phyloP scores from a whole-genome alignment of 2,329 filamentous ascomycete species.

The Colletotrichum plurivorum region DNA sequence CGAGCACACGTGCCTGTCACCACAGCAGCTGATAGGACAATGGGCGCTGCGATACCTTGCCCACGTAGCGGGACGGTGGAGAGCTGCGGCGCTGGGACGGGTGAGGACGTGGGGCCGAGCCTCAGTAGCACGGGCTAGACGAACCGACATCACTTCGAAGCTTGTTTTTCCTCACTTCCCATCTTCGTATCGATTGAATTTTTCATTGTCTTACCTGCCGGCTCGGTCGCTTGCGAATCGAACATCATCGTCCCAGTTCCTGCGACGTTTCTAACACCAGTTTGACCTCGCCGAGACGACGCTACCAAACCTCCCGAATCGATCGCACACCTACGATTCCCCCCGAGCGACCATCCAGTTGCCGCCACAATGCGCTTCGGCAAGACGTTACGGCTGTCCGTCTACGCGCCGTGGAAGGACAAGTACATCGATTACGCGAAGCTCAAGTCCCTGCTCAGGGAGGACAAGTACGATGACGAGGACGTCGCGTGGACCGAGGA shows the following conservation, averaged over 20 bases:
- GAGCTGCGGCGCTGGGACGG: constrained; percentile 19
- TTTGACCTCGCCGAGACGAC: not conserved
- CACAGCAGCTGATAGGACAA: constrained; percentile 42
- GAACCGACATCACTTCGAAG: constrained; percentile 30
- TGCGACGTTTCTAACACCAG: not conserved
- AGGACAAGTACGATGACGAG: constrained; percentile 75
- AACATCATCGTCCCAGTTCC: not conserved
- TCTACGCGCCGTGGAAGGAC: constrained; percentile 90
- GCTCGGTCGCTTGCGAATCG: constrained; percentile 2
- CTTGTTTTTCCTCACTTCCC: constrained; percentile 28
- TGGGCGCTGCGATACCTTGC: constrained; percentile 25
- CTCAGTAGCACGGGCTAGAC: constrained; percentile 24
- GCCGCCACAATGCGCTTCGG: constrained; percentile 85
- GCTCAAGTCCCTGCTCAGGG: constrained; percentile 89
- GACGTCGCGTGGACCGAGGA: constrained; percentile 87
- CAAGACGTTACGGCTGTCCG: constrained; percentile 83
- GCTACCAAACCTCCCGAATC: not conserved
- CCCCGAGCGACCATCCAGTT: not conserved
- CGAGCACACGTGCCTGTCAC: constrained; percentile 41
- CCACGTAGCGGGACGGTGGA: constrained; percentile 24
- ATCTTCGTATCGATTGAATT: constrained; percentile 10
- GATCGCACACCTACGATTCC: constrained; percentile 2
- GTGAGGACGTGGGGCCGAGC: constrained; percentile 24
- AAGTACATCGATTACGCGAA: constrained; percentile 97
- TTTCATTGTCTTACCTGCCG: constrained; percentile 8